Evolutionary conservation across 768 basidiomycete genomes (phyloP).

Genomic region (Tricholoma sp.): DNA sequence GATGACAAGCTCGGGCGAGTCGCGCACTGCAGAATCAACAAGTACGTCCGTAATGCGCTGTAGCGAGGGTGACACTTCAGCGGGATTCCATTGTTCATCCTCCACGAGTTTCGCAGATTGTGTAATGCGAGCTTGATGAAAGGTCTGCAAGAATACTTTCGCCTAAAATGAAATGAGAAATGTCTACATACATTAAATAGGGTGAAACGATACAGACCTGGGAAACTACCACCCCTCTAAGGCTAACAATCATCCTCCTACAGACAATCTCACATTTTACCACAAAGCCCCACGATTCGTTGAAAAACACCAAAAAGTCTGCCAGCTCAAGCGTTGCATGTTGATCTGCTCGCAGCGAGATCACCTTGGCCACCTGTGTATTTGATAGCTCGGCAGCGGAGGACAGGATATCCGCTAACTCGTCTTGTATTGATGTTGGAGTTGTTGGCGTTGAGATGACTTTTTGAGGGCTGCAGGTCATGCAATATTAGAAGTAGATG

Average conservation of each 20-base stretch:
- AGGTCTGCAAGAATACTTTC: constrained; percentile 79
- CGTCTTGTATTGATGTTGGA: constrained; percentile 48
- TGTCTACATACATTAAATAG: neutral
- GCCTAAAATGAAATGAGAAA: constrained; percentile 42
- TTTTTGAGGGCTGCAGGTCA: neutral
- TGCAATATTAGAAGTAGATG: neutral
- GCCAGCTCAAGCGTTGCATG: constrained; percentile 67
- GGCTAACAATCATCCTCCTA: constrained; percentile 86
- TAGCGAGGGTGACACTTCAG: constrained; percentile 59
- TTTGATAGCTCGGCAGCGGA: constrained; percentile 85
- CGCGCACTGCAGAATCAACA: constrained; percentile 75
- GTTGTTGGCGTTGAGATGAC: constrained; percentile 21
- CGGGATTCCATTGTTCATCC: constrained; percentile 90
- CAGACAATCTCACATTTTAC: constrained; percentile 82
- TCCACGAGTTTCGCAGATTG: constrained; percentile 87
- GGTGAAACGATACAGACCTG: constrained; percentile 45
- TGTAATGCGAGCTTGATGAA: constrained; percentile 78
- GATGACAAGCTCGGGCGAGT: constrained; percentile 65
- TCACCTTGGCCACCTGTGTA: constrained; percentile 72
- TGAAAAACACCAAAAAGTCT: constrained; percentile 79
- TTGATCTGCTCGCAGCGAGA: constrained; percentile 71
- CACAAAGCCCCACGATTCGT: constrained; percentile 86
- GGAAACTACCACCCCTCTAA: constrained; percentile 79
- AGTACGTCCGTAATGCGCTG: constrained; percentile 74
- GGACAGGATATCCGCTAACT: constrained; percentile 70